These are phyloP conservation scores for Alternaria postmessia DNA, from an alignment of 2,329 filamentous ascomycete genomes.

Conservation along the genomic window DNA sequence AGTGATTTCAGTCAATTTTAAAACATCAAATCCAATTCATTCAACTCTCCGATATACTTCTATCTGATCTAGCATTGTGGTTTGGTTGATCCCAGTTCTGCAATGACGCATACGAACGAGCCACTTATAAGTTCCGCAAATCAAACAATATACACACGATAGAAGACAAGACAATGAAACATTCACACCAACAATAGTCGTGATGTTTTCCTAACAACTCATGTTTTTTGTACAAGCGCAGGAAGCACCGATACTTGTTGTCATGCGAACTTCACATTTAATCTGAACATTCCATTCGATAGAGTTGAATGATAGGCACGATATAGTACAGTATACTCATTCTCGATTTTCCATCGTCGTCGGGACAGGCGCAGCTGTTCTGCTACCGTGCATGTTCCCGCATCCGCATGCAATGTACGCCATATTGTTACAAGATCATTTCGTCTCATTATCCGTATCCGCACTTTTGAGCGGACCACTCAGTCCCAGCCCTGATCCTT, in stretches of 20 bases:
- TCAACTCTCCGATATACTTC: background rate
- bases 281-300: background rate
- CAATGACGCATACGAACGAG: background rate
- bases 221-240: background rate
- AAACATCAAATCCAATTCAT: background rate
- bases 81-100: background rate
- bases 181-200: too few species aligned
- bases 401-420: background rate
- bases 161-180: background rate
- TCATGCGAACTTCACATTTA: background rate
- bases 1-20: too few species aligned
- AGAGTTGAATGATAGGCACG: constrained; percentile 2
- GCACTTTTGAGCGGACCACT: background rate
- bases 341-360: background rate
- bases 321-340: constrained; percentile 15
- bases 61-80: background rate
- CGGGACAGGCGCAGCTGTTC: background rate
- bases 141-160: background rate
- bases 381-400: background rate
- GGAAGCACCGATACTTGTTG: background rate
- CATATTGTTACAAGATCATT: constrained; percentile 16
- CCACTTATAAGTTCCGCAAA: background rate
- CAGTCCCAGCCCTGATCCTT: constrained; percentile 66
- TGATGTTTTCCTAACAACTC: too few species aligned
- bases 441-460: constrained; percentile 13